Percentiles rank a stretch among this genome's conserved stretches.
phyloP scores from a whole-genome alignment of 2,329 filamentous ascomycete genomes.

The Zelopaecilomyces penicillatus region DNA sequence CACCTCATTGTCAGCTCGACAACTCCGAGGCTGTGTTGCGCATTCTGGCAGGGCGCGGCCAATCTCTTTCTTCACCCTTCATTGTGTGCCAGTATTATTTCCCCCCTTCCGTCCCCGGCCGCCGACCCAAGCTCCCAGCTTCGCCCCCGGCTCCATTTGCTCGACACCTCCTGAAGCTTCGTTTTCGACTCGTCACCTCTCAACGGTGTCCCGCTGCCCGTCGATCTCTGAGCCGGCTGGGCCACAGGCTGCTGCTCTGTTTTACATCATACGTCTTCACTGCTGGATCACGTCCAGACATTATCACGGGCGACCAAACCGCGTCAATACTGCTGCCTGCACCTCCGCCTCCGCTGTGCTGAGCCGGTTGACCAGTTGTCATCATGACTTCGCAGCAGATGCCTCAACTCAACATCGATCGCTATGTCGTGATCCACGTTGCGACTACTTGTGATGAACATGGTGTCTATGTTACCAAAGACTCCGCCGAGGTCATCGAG shows the following conservation, averaged over 20 bases:
- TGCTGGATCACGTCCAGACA: too few species aligned
- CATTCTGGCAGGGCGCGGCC: slow-evolving; percentile 12
- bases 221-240: slow-evolving; percentile 24
- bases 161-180: slow-evolving; percentile 21
- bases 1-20: slow-evolving; percentile 11
- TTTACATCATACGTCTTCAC: not conserved
- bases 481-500: slow-evolving; percentile 98
- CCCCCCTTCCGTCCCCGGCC: slow-evolving; percentile 1
- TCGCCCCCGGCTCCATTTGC: slow-evolving; percentile 15
- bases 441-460: slow-evolving; percentile 99
- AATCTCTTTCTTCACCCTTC: slow-evolving; percentile 10
- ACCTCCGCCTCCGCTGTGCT: slow-evolving; percentile 11
- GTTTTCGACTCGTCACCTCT: slow-evolving; percentile 14
- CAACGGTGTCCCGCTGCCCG: slow-evolving; percentile 11
- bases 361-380: slow-evolving; percentile 13
- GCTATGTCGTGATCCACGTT: slow-evolving; percentile 96
- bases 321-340: slow-evolving; percentile 9
- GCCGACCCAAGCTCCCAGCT: slow-evolving; percentile 9
- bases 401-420: slow-evolving; percentile 70
- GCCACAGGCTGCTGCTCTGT: slow-evolving; percentile 27
- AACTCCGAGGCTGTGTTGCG: slow-evolving; percentile 13
- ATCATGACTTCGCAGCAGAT: slow-evolving; percentile 33
- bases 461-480: slow-evolving; percentile 97
- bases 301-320: slow-evolving; percentile 6
- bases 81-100: slow-evolving; percentile 12